Percentiles rank a stretch among this genome's conserved stretches.
Conservation (phyloP, 2,329 filamentous ascomycete genomes). For the Dissoconium aciculare region DNA sequence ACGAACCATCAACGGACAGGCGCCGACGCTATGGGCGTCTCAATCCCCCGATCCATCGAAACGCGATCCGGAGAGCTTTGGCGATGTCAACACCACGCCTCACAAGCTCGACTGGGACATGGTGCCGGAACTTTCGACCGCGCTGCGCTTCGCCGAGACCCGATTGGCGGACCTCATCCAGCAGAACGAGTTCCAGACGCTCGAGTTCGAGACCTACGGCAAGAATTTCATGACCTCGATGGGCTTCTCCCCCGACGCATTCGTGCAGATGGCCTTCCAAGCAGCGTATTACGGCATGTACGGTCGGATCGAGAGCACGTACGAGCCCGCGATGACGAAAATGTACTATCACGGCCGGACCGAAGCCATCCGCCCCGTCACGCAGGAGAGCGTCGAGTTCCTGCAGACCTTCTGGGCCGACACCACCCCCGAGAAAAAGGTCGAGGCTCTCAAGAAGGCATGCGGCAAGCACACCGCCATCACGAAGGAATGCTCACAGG, state of each 20-base stretch:
- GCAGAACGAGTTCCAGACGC: constrained; percentile 87
- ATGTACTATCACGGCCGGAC: constrained; percentile 83
- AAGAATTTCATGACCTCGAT: constrained; percentile 97
- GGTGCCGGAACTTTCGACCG: constrained; percentile 78
- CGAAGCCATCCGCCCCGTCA: constrained; percentile 79
- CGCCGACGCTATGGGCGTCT: constrained; percentile 82
- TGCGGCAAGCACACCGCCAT: constrained; percentile 66
- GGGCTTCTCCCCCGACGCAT: constrained; percentile 93
- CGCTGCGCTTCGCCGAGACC: constrained; percentile 88
- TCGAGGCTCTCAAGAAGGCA: constrained; percentile 70
- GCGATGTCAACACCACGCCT: constrained; percentile 82
- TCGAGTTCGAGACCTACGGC: constrained; percentile 79
- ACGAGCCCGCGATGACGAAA: constrained; percentile 98
- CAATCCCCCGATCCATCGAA: constrained; percentile 84
- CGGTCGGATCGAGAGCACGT: constrained; percentile 82
- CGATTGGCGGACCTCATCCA: constrained; percentile 85
- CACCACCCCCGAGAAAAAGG: constrained; percentile 64
- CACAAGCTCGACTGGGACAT: constrained; percentile 98
- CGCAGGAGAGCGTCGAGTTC: constrained; percentile 70
- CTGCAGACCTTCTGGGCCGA: constrained; percentile 92
- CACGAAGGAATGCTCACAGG: constrained; percentile 77
- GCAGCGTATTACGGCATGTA: constrained; percentile 96
- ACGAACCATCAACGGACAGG: constrained; percentile 83
- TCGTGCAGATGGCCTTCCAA: constrained; percentile 98
- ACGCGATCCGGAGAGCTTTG: constrained; percentile 78